Conservation (phyloP, 2,329 filamentous ascomycete species). For the Chrysoporthe puriensis region DNA sequence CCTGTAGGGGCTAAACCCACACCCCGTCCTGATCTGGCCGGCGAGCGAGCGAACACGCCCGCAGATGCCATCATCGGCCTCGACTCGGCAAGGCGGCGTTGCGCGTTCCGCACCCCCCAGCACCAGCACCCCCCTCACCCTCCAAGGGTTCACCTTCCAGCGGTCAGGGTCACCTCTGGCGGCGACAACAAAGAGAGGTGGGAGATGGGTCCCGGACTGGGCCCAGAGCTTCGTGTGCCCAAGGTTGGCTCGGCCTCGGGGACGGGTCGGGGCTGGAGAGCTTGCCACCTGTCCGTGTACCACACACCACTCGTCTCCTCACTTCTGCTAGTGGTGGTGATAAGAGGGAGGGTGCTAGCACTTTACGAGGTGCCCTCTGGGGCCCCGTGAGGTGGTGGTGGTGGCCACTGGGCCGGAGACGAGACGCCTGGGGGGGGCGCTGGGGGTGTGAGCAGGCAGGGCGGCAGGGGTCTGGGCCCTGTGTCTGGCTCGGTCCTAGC, state of each 20-base stretch:
- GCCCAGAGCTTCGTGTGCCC: conserved; percentile 4
- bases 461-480: conserved; percentile 6
- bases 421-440: not conserved
- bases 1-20: not conserved
- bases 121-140: not conserved
- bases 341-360: not conserved
- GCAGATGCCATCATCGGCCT: conserved; percentile 19
- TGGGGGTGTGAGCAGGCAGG: conserved; percentile 4
- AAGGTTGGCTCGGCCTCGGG: conserved; percentile 4
- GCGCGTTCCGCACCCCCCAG: conserved; percentile 2
- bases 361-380: conserved; percentile 22
- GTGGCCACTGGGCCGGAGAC: conserved; percentile 15
- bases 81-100: conserved; percentile 13
- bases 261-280: conserved; percentile 11
- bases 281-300: conserved; percentile 25
- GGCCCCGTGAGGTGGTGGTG: conserved; percentile 17
- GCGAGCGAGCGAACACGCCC: not conserved
- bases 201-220: not conserved
- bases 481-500: conserved; percentile 24
- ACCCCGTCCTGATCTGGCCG: conserved; percentile 2
- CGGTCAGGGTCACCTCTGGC: not conserved
- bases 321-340: conserved; percentile 4
- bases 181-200: not conserved
- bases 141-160: not conserved
- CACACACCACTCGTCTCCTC: conserved; percentile 22